Conservation (phyloP, 2,329 filamentous ascomycete species). For the Aspergillus novofumigatus region DNA sequence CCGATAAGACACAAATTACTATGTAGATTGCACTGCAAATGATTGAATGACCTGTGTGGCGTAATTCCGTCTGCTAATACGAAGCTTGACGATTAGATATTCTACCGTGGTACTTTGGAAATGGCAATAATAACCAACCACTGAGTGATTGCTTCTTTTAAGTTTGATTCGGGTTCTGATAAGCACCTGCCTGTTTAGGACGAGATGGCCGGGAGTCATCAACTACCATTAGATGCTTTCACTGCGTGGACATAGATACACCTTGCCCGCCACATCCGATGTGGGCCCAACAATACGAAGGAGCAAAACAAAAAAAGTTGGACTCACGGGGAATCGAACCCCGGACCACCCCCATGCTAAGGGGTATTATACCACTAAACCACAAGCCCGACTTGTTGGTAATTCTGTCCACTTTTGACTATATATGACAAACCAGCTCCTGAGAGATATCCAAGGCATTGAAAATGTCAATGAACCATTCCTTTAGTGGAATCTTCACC, state of each 20-base stretch:
- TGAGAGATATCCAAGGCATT: no score
- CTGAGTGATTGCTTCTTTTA: no score
- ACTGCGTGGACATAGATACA: background rate
- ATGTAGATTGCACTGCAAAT: background rate
- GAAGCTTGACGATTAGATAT: background rate
- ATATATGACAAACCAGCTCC: no score
- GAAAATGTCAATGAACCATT: no score
- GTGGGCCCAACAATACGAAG: background rate
- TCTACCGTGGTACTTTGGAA: background rate
- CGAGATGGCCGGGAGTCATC: no score
- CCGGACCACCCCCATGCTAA: conserved; percentile 47
- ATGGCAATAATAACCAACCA: background rate
- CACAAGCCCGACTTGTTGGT: conserved; percentile 25
- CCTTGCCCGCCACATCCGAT: no score
- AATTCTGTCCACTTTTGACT: no score
- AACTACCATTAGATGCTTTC: background rate
- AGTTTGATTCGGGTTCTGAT: background rate
- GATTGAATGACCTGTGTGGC: background rate
- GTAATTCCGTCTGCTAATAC: background rate
- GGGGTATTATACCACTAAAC: conserved; percentile 47
- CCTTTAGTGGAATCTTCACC: no score
- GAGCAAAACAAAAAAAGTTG: conserved; percentile 19
- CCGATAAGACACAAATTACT: background rate
- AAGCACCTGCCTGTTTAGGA: background rate
- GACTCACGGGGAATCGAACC: conserved; percentile 48